phyloP scores from a whole-genome alignment of 2,329 filamentous ascomycete genomes.

The Arthrobotrys sphaeroides region DNA sequence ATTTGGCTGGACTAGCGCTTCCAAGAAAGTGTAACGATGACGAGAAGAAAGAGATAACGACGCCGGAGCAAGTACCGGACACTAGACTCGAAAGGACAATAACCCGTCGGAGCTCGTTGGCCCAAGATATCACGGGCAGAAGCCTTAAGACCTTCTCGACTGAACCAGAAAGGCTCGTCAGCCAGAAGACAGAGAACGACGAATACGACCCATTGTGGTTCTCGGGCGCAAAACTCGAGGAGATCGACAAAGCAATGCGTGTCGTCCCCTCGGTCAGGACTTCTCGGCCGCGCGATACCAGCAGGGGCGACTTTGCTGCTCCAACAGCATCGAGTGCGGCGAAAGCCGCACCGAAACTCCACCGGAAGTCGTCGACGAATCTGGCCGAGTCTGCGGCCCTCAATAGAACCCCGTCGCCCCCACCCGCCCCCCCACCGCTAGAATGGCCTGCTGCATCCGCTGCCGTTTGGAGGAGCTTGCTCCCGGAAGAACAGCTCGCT shows the following conservation, averaged over 20 bases:
- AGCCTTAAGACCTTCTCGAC: conserved; percentile 12
- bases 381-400: conserved; percentile 67
- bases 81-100: conserved; percentile 55
- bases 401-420: conserved; percentile 60
- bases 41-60: background rate
- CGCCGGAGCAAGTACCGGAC: background rate
- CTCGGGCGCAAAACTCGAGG: conserved; percentile 67
- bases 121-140: conserved; percentile 32
- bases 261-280: background rate
- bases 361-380: conserved; percentile 64
- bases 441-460: conserved; percentile 53
- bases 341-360: conserved; percentile 75
- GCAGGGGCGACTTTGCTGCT: conserved; percentile 72
- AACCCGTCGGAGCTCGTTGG: conserved; percentile 59
- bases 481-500: conserved; percentile 59
- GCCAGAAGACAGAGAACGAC: conserved; percentile 58
- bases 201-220: conserved; percentile 77
- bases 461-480: conserved; percentile 50
- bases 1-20: conserved; percentile 81
- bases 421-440: conserved; percentile 53
- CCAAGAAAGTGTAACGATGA: conserved; percentile 57
- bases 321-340: conserved; percentile 88
- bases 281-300: conserved; percentile 24
- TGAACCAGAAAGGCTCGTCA: background rate
- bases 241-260: conserved; percentile 64